phyloP scores from a whole-genome alignment of 164 flowering plant species.

The Piper betle region DNA sequence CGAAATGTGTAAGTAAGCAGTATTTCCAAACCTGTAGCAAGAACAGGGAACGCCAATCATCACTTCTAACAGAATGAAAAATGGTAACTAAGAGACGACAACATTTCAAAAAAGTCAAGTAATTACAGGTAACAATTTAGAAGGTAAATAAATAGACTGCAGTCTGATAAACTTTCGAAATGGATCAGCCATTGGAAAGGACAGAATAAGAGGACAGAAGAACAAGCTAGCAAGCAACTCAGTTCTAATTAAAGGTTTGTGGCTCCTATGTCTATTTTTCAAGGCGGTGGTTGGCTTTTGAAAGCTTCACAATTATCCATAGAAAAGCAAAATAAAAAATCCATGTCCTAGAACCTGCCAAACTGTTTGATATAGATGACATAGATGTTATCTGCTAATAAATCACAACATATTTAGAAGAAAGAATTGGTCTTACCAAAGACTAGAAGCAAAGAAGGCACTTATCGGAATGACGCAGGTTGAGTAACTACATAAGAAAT shows the following conservation, averaged over 20 bases:
- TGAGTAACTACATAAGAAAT: slow-evolving; percentile 50
- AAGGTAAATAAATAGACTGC: too few species aligned
- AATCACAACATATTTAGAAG: neutral
- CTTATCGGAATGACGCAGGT: slow-evolving; percentile 95
- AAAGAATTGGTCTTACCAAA: slow-evolving; percentile 49
- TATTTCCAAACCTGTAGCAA: slow-evolving; percentile 87
- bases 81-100: neutral
- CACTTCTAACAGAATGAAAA: neutral
- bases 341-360: too few species aligned
- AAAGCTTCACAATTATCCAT: too few species aligned
- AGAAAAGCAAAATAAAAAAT: too few species aligned
- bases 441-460: slow-evolving; percentile 94
- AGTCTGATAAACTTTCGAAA: neutral
- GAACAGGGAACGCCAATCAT: neutral
- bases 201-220: neutral
- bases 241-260: neutral
- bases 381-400: neutral
- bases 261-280: neutral
- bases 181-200: neutral
- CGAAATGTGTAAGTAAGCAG: slow-evolving; percentile 96
- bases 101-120: neutral
- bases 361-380: too few species aligned
- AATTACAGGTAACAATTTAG: neutral
- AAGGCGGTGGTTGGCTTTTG: too few species aligned
- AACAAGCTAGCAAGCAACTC: neutral